phyloP scores from a whole-genome alignment of 176 grass and related monocot genomes.

The Urochloa ruziziensis region DNA sequence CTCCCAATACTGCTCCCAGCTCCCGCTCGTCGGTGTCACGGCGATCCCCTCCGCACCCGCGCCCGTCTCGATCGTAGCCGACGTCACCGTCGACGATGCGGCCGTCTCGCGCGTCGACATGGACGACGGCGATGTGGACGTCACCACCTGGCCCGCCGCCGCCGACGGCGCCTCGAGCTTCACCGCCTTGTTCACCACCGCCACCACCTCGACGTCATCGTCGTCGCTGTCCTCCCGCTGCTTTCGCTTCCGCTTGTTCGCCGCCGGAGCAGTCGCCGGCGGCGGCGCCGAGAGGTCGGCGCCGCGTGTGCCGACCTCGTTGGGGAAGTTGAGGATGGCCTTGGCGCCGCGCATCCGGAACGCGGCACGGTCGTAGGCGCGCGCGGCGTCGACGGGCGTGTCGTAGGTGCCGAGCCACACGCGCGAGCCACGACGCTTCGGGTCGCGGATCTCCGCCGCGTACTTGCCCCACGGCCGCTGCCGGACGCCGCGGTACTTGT shows the following conservation, averaged over 20 bases:
- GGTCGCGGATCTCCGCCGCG: constrained; percentile 92
- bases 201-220: constrained; percentile 30
- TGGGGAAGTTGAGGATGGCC: constrained; percentile 85
- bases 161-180: constrained; percentile 14
- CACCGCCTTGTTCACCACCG: constrained; percentile 26
- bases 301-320: constrained; percentile 58
- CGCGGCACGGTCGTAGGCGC: constrained; percentile 69
- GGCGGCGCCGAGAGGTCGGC: constrained; percentile 3
- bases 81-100: constrained; percentile 28
- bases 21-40: constrained; percentile 40
- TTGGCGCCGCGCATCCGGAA: constrained; percentile 73
- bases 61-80: background rate
- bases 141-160: background rate
- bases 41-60: background rate
- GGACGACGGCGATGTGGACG: background rate
- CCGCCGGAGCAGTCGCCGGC: background rate
- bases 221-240: background rate
- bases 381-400: constrained; percentile 57
- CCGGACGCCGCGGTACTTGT: constrained; percentile 71
- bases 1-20: constrained; percentile 48
- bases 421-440: constrained; percentile 65
- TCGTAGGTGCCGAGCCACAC: constrained; percentile 89
- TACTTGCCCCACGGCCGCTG: constrained; percentile 83
- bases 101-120: constrained; percentile 16
- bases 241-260: constrained; percentile 32